Conservation (phyloP, 164 flowering plant genomes). For the Protea cynaroides region DNA sequence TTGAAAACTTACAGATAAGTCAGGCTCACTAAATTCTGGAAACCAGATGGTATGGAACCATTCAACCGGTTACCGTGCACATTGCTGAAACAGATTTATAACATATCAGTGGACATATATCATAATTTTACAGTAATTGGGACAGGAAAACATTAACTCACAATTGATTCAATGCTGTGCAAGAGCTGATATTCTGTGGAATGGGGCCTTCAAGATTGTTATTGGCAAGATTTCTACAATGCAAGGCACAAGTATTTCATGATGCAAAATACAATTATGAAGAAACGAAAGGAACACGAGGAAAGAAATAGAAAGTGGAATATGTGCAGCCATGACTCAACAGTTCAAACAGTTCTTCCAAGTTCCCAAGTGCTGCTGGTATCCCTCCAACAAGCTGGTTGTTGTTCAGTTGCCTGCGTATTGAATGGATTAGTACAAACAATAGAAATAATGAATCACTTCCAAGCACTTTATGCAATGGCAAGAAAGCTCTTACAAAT, state of each 20-base stretch:
- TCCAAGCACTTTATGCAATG: neutral
- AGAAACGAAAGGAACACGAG: neutral
- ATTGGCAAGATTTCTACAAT: slow-evolving; percentile 72
- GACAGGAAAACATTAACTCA: slow-evolving; percentile 22
- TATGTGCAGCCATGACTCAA: slow-evolving; percentile 26
- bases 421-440: neutral
- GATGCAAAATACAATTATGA: neutral
- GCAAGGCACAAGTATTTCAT: neutral
- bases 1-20: slow-evolving; percentile 75
- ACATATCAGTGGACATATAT: neutral
- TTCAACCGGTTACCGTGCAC: slow-evolving; percentile 75
- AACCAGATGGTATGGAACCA: slow-evolving; percentile 73
- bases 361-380: slow-evolving; percentile 85
- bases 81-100: slow-evolving; percentile 37
- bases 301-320: neutral
- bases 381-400: slow-evolving; percentile 63
- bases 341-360: slow-evolving; percentile 87
- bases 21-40: slow-evolving; percentile 61
- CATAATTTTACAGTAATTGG: neutral
- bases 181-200: slow-evolving; percentile 43
- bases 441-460: neutral
- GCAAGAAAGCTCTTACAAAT: slow-evolving; percentile 49
- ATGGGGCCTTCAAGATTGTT: slow-evolving; percentile 80
- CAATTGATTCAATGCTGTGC: slow-evolving; percentile 84
- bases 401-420: slow-evolving; percentile 71